Conservation (phyloP, 192 early-diverging fungal species). For the Backusella sp. region DNA sequence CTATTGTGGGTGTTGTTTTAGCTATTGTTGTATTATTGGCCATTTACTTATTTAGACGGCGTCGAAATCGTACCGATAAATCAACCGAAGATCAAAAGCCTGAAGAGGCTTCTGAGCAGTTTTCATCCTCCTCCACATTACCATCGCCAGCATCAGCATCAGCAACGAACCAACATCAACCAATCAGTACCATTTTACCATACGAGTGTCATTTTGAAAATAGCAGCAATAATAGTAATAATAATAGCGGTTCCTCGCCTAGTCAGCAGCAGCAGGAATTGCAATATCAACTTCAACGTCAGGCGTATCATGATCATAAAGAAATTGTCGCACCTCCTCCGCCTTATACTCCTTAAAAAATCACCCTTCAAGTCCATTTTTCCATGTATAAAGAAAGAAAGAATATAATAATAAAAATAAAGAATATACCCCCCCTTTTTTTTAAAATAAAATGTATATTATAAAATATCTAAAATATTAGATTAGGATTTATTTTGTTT, state of each 20-base stretch:
- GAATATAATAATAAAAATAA: background rate
- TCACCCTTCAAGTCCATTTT: background rate
- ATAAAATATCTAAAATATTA: background rate
- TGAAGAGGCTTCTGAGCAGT: background rate
- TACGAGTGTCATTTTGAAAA: background rate
- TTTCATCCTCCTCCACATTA: background rate
- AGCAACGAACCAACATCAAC: background rate
- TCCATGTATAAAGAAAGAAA: background rate
- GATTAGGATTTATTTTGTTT: background rate
- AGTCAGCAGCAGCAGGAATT: slow-evolving; percentile 13
- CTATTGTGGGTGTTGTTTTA: slow-evolving; percentile 4
- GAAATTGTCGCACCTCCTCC: background rate
- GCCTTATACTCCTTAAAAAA: slow-evolving; percentile 10
- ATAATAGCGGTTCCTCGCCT: background rate
- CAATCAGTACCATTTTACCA: background rate
- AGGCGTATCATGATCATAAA: background rate
- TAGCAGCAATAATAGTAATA: background rate
- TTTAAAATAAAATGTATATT: background rate
- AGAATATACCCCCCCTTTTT: background rate
- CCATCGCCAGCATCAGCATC: background rate
- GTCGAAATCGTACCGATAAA: background rate
- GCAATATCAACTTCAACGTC: slow-evolving; percentile 5
- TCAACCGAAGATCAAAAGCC: background rate
- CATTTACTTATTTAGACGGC: background rate
- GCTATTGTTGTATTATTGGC: background rate